phyloP scores from a whole-genome alignment of 2,329 filamentous ascomycete genomes.

The Monosporascus sp. region DNA sequence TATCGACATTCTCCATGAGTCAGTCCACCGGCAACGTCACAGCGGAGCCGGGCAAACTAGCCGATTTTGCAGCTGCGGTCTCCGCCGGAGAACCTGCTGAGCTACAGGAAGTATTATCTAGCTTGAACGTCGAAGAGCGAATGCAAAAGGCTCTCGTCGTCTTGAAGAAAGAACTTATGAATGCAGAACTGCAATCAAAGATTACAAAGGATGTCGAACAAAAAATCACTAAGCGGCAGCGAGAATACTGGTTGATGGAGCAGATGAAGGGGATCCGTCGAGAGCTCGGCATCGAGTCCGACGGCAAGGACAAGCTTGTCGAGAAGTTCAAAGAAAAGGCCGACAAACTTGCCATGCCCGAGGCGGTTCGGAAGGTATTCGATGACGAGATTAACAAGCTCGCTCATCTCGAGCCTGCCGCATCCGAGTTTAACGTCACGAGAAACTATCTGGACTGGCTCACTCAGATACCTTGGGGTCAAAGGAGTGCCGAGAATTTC shows the following conservation, averaged over 20 bases:
- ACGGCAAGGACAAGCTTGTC: conserved; percentile 96
- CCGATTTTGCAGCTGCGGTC: conserved; percentile 94
- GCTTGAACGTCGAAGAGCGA: conserved; percentile 85
- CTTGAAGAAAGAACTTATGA: conserved; percentile 97
- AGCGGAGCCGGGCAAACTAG: conserved; percentile 88
- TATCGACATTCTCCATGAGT: conserved; percentile 94
- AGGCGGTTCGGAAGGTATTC: conserved; percentile 93
- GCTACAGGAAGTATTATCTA: conserved; percentile 84
- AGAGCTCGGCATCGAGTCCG: conserved; percentile 92
- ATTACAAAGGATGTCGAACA: conserved; percentile 96
- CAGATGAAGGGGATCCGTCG: conserved; percentile 98
- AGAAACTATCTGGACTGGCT: conserved; percentile 98
- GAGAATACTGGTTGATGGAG: conserved; percentile 98
- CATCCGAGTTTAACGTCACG: conserved; percentile 97
- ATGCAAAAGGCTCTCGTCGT: conserved; percentile 88
- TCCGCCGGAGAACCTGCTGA: conserved; percentile 91
- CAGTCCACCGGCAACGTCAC: conserved; percentile 93
- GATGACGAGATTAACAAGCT: conserved; percentile 98
- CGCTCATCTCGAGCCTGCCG: conserved; percentile 87
- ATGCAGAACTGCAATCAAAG: conserved; percentile 92
- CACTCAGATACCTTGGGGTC: conserved; percentile 96
- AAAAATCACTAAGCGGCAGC: conserved; percentile 94
- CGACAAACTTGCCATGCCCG: conserved; percentile 90
- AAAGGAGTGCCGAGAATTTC: conserved; percentile 93
- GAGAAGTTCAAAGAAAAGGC: conserved; percentile 98